A percentile compares a stretch with the other conserved stretches of the same genome.
Evolutionary conservation across 768 basidiomycete genomes (phyloP).

Genomic region (Termitomyces sp.): DNA sequence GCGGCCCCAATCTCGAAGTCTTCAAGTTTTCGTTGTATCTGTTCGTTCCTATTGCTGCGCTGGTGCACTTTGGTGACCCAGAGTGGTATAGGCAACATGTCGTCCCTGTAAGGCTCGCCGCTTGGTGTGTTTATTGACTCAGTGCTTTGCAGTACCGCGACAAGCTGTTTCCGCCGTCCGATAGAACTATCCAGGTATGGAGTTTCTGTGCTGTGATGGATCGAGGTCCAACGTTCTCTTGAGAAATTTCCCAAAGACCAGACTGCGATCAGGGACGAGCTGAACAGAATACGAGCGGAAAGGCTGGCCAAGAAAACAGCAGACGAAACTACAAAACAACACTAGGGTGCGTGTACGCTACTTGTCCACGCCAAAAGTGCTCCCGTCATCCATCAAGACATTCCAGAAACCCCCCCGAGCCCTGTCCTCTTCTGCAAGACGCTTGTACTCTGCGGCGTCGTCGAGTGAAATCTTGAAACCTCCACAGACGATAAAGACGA

Average conservation of each 20-base stretch:
- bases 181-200: slow-evolving; percentile 47
- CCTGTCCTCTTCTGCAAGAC: slow-evolving; percentile 29
- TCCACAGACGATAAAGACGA: slow-evolving; percentile 69
- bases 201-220: too few species aligned
- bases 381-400: slow-evolving; percentile 36
- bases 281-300: slow-evolving; percentile 67
- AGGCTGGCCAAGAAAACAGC: slow-evolving; percentile 42
- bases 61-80: slow-evolving; percentile 85
- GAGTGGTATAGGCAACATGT: slow-evolving; percentile 81
- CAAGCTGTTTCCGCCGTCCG: slow-evolving; percentile 60
- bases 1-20: slow-evolving; percentile 73
- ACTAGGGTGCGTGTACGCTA: background rate
- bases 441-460: slow-evolving; percentile 45
- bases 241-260: slow-evolving; percentile 67
- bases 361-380: slow-evolving; percentile 25
- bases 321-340: slow-evolving; percentile 13
- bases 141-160: slow-evolving; percentile 54
- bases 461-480: slow-evolving; percentile 62
- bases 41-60: slow-evolving; percentile 74
- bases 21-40: slow-evolving; percentile 89
- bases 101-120: slow-evolving; percentile 47
- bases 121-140: background rate
- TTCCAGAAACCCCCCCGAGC: slow-evolving; percentile 24
- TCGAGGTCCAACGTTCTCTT: background rate
- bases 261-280: slow-evolving; percentile 57